Percentiles rank a stretch among this genome's conserved stretches.
phyloP scores from a whole-genome alignment of 2,329 filamentous ascomycete species.

The Ophiosphaerella korrae region DNA sequence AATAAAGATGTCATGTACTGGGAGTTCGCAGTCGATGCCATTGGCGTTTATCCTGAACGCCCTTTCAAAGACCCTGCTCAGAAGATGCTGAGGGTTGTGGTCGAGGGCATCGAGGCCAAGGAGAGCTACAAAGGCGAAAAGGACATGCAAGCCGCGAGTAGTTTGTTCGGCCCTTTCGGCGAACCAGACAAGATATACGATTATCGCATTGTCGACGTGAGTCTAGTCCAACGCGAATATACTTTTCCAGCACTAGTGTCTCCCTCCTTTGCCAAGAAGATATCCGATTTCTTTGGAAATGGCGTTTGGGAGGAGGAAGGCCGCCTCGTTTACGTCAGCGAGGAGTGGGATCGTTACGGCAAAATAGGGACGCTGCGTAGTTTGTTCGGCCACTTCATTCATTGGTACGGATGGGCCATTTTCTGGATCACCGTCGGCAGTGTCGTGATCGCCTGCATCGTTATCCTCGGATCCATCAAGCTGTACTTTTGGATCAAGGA shows the following conservation, averaged over 20 bases:
- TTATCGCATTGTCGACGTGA: conserved; percentile 30
- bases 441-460: conserved; percentile 22
- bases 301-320: conserved; percentile 32
- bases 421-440: conserved; percentile 28
- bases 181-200: conserved; percentile 26
- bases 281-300: conserved; percentile 34
- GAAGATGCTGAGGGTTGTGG: conserved; percentile 32
- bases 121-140: conserved; percentile 8
- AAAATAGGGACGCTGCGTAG: conserved; percentile 38
- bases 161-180: conserved; percentile 22
- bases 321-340: conserved; percentile 30
- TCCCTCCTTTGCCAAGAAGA: conserved; percentile 19
- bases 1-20: conserved; percentile 27
- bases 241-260: conserved; percentile 17
- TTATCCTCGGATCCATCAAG: conserved; percentile 23
- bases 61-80: conserved; percentile 29
- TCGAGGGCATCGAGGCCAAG: conserved; percentile 24
- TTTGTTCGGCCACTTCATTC: conserved; percentile 27
- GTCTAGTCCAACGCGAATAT: conserved; percentile 28
- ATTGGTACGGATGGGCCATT: conserved; percentile 31
- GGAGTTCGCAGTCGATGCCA: conserved; percentile 37
- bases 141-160: conserved; percentile 18
- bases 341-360: conserved; percentile 40
- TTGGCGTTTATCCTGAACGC: conserved; percentile 28
- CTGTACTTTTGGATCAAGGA: conserved; percentile 24